A percentile compares a stretch with the other conserved stretches of the same genome.
These are phyloP conservation scores for Henckelia pumila DNA, from an alignment of 257 asterid species.

Conservation along the genomic window DNA sequence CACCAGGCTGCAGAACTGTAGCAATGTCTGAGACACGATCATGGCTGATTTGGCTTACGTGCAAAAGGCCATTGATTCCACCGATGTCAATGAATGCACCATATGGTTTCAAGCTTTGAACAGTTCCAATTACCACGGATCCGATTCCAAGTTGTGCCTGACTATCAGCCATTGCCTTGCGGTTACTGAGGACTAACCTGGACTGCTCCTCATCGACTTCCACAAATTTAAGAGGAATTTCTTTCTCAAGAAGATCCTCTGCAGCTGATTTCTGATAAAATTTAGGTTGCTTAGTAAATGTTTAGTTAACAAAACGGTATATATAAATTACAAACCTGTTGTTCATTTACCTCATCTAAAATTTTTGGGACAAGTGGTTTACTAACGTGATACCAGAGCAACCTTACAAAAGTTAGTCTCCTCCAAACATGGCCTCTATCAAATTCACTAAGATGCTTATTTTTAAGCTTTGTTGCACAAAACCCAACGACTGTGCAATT, in stretches of 20 bases:
- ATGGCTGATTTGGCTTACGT: conserved; percentile 94
- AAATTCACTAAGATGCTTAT: background rate
- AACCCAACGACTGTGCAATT: background rate
- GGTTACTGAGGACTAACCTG: conserved; percentile 87
- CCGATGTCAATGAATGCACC: conserved; percentile 98
- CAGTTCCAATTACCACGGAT: conserved; percentile 86
- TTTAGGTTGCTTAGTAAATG: conserved; percentile 14
- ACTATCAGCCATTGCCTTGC: conserved; percentile 96
- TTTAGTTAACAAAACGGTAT: background rate
- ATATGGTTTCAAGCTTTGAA: conserved; percentile 93
- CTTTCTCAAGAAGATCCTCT: conserved; percentile 84
- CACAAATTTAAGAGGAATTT: conserved; percentile 82
- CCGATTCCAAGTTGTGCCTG: conserved; percentile 98
- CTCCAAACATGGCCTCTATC: too few relatives aligned
- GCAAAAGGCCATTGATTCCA: conserved; percentile 91
- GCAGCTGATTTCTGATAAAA: conserved; percentile 75
- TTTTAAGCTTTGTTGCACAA: background rate
- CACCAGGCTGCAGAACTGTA: conserved; percentile 95
- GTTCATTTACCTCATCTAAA: background rate
- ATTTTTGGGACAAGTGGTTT: background rate
- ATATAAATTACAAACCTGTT: conserved; percentile 5
- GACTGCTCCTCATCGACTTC: conserved; percentile 91
- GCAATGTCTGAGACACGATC: conserved; percentile 91
- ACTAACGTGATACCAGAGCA: background rate
- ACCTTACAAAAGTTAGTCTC: background rate